phyloP scores from a whole-genome alignment of 2,329 filamentous ascomycete species.

The Cytospora leucostoma region DNA sequence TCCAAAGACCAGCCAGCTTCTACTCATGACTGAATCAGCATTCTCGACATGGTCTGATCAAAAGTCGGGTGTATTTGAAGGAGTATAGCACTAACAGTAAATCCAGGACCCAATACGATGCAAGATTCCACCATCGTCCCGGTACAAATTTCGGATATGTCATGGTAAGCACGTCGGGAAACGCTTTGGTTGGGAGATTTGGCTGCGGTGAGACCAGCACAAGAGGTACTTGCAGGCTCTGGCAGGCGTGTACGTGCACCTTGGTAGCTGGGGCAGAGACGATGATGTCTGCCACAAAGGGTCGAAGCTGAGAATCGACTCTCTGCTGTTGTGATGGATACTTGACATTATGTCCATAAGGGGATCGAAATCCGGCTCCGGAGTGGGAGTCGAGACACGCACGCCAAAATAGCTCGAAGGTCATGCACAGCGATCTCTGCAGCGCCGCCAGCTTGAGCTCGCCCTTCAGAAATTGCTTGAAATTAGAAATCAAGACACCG shows the following conservation, averaged over 20 bases:
- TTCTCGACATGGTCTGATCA: background rate
- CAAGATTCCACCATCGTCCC: conserved; percentile 1
- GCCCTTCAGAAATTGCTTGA: conserved; percentile 1
- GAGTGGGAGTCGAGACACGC: background rate
- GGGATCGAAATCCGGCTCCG: background rate
- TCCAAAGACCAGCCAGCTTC: conserved; percentile 2
- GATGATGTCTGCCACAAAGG: conserved; percentile 5
- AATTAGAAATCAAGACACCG: background rate
- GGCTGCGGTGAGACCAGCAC: conserved; percentile 4
- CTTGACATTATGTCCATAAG: background rate
- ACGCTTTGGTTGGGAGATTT: background rate
- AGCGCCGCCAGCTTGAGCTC: conserved; percentile 8
- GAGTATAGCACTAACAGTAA: background rate
- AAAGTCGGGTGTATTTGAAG: background rate
- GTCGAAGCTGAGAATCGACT: background rate
- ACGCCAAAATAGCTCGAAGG: conserved; percentile 3
- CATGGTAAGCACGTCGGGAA: conserved; percentile 3
- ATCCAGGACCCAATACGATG: background rate
- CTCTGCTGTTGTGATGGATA: background rate
- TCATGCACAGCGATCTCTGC: background rate
- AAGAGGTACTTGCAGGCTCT: conserved; percentile 9
- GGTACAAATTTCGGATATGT: background rate
- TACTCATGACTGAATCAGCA: background rate
- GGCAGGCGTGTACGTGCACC: conserved; percentile 1
- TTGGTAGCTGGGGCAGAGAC: conserved; percentile 3